A percentile compares a stretch with the other conserved stretches of the same genome.
phyloP scores from a whole-genome alignment of 225 moss, liverwort and hornwort genomes.

The Physcomitrellopsis africana region DNA sequence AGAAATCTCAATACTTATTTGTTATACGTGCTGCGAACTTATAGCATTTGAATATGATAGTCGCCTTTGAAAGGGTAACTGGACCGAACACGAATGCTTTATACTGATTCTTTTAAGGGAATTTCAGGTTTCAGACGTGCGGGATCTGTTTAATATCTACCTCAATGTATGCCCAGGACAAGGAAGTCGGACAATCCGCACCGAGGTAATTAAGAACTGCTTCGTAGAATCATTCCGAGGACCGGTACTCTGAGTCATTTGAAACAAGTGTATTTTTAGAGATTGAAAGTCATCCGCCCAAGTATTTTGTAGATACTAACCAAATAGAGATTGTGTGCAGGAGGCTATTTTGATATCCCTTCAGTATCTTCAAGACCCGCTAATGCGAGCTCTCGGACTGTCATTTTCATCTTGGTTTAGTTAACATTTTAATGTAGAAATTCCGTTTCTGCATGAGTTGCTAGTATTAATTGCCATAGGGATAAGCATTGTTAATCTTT shows the following conservation, averaged over 20 bases:
- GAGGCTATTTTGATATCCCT: constrained; percentile 46
- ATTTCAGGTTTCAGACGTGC: constrained; percentile 68
- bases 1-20: background rate
- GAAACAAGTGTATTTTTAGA: background rate
- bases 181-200: constrained; percentile 83
- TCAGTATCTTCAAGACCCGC: constrained; percentile 46
- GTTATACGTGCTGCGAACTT: background rate
- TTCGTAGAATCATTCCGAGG: background rate
- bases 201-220: constrained; percentile 55
- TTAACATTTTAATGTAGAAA: constrained; percentile 13
- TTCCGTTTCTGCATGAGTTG: background rate
- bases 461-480: background rate
- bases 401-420: constrained; percentile 40
- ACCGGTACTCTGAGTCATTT: background rate
- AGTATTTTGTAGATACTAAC: background rate
- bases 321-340: constrained; percentile 28
- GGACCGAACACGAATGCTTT: background rate
- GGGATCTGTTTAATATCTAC: constrained; percentile 71
- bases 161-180: constrained; percentile 84
- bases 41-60: background rate
- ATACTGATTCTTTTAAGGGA: background rate
- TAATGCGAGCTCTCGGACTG: constrained; percentile 42
- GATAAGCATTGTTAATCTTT: too few relatives aligned
- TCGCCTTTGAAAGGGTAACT: constrained; percentile 1
- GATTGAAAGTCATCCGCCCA: background rate